Base-by-base conservation (phyloP, 2,329 filamentous ascomycete species). In the Phialophora tarda region DNA sequence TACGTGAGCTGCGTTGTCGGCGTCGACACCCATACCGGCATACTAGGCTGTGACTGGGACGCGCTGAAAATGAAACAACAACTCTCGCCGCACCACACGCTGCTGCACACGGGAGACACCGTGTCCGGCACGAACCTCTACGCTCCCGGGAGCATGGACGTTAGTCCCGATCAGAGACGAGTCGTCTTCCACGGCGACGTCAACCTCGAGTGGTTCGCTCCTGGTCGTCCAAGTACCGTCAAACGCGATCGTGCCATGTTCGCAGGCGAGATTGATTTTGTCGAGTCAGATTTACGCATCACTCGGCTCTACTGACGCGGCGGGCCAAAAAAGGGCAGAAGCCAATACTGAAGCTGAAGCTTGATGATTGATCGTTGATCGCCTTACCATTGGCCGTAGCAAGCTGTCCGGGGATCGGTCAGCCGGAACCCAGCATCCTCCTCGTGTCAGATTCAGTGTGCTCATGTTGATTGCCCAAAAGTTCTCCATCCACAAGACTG, bases 121-220 rank as follows among this genome's bases (percentile, higher is more conserved):
- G 38, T 60, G 14, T 68, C 62, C 5, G 59, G 59, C 23, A 63
- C 63, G 0, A 57, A 58, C 21, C 48, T 70, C 17, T 34, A 63
- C 44, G 68, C 68, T 3, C 68, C 68, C 11, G 68, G 68, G 32
- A 67, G 68, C 44, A 67, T 67, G 56, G 68, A 65, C n/a, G 61
- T 66, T 2, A 66, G 59, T 23, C 63, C 60, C 23, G 63, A 66
- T 34, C 62, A 65, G 44, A 48, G 47, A 24, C 64, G 62, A 26
- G 58, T 69, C 21, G 64, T 66, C 32, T 70, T 70, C 53, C 68
- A 70, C 51, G 66, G 66, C 38, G 68, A 70, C 51, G 61, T 66
- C 50, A 63, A 68, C n/a, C 48, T 63, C 44, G 62, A 62, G 4
- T 70, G 68, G 68, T 70, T 68, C 41, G 24, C 34, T 11, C 56